These are phyloP conservation scores for Penicillium bialowiezense DNA, from an alignment of 495 filamentous ascomycete genomes.

Conservation along the genomic window DNA sequence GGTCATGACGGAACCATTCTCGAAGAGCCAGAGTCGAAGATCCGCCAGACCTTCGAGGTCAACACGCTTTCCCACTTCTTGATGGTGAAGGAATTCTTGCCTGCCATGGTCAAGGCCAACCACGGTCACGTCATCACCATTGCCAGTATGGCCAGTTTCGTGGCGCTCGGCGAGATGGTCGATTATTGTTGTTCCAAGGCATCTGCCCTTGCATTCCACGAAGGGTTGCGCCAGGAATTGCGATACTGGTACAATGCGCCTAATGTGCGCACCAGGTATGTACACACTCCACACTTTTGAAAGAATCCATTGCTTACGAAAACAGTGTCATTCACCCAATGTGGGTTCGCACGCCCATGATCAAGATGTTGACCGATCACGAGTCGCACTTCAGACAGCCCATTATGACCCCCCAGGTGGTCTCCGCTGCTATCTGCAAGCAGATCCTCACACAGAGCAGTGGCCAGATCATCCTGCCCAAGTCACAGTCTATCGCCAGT, in stretches of 20 bases:
- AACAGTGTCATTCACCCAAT: conserved; percentile 41
- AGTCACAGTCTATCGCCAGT: conserved; percentile 17
- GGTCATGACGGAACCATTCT: conserved; percentile 46
- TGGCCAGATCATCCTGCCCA: conserved; percentile 40
- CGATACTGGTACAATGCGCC: conserved; percentile 40
- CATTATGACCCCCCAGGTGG: conserved; percentile 34
- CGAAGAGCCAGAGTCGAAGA: conserved; percentile 39
- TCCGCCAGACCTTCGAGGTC: conserved; percentile 54
- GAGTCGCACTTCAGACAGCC: conserved; percentile 36
- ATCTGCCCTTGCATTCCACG: conserved; percentile 54
- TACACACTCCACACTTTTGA: neutral
- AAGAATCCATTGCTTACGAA: too few relatives aligned
- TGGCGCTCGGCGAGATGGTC: conserved; percentile 45
- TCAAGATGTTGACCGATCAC: conserved; percentile 36
- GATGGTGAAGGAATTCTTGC: conserved; percentile 58
- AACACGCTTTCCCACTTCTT: conserved; percentile 60
- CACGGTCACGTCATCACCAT: conserved; percentile 60
- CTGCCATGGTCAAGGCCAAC: conserved; percentile 55
- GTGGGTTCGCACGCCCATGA: conserved; percentile 48
- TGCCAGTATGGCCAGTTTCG: conserved; percentile 55
- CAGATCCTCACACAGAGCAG: conserved; percentile 43
- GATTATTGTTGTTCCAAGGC: conserved; percentile 59
- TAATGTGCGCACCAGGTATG: conserved; percentile 43
- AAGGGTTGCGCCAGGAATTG: conserved; percentile 45
- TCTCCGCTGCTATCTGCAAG: conserved; percentile 37